Evolutionary conservation across 331 rosid species (phyloP).

Genomic region (Ulmus americana): DNA sequence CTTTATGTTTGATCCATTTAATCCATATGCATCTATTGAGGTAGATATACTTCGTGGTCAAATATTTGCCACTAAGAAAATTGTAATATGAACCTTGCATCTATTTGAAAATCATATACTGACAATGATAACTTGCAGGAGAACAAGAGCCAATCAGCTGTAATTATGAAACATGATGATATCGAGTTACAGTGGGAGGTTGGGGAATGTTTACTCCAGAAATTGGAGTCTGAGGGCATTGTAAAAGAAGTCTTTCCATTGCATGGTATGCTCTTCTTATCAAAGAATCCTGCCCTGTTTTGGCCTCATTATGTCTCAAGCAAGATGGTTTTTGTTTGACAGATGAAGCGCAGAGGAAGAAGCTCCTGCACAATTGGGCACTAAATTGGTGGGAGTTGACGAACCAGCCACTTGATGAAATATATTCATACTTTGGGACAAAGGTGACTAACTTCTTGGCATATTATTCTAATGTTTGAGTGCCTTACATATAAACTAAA

Average conservation of each 20-base stretch:
- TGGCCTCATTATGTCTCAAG: constrained; percentile 20
- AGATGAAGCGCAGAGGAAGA: constrained; percentile 81
- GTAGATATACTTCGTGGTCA: background rate
- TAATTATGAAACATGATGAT: constrained; percentile 49
- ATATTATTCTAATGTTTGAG: constrained; percentile 4
- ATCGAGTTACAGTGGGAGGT: constrained; percentile 53
- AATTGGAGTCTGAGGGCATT: constrained; percentile 57
- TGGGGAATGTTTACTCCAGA: constrained; percentile 68
- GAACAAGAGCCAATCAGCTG: constrained; percentile 41
- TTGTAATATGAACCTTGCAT: background rate
- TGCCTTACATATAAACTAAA: constrained; percentile 14
- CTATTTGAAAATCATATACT: background rate
- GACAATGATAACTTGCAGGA: constrained; percentile 41
- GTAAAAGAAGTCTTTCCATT: constrained; percentile 84
- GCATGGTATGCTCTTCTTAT: constrained; percentile 58
- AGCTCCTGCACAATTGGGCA: constrained; percentile 79
- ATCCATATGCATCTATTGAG: background rate
- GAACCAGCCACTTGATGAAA: constrained; percentile 75
- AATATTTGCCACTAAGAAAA: background rate
- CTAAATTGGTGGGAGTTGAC: constrained; percentile 79
- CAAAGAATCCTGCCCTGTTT: constrained; percentile 13
- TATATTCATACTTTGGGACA: constrained; percentile 77
- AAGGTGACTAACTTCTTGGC: constrained; percentile 44
- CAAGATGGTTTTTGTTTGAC: constrained; percentile 31
- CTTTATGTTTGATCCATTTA: background rate